Conservation (phyloP, 2,329 filamentous ascomycete species). For the Hymenoscyphus linearis region DNA sequence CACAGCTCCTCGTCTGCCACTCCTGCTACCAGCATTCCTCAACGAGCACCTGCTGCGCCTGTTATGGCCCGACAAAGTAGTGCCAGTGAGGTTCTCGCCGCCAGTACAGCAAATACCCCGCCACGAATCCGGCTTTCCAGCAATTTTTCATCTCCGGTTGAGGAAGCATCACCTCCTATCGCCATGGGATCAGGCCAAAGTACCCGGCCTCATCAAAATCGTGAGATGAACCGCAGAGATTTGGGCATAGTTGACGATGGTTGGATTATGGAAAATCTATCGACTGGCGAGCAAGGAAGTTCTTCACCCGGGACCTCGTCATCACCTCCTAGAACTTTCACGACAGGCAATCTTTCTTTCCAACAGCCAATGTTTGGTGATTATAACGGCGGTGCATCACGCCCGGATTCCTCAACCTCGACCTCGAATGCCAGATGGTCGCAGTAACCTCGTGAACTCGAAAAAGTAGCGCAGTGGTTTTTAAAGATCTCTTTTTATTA, state of each 20-base stretch:
- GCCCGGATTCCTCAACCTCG: neutral
- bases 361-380: neutral
- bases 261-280: neutral
- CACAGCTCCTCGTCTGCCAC: neutral
- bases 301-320: neutral
- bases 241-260: neutral
- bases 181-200: slow-evolving; percentile 12
- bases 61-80: slow-evolving; percentile 5
- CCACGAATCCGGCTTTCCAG: neutral
- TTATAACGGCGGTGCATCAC: neutral
- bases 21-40: neutral
- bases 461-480: neutral
- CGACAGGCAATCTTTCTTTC: neutral
- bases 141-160: slow-evolving; percentile 4
- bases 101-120: slow-evolving; percentile 1
- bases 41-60: slow-evolving; percentile 11
- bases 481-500: neutral
- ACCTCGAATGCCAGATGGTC: neutral
- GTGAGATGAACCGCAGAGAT: neutral
- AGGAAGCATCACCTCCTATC: slow-evolving; percentile 12
- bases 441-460: neutral
- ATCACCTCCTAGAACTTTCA: neutral
- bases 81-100: neutral
- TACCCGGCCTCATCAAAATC: neutral
- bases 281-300: neutral